A percentile compares a stretch with the other conserved stretches of the same genome.
phyloP scores from a whole-genome alignment of 768 basidiomycete species.

The Lentinula edodes region DNA sequence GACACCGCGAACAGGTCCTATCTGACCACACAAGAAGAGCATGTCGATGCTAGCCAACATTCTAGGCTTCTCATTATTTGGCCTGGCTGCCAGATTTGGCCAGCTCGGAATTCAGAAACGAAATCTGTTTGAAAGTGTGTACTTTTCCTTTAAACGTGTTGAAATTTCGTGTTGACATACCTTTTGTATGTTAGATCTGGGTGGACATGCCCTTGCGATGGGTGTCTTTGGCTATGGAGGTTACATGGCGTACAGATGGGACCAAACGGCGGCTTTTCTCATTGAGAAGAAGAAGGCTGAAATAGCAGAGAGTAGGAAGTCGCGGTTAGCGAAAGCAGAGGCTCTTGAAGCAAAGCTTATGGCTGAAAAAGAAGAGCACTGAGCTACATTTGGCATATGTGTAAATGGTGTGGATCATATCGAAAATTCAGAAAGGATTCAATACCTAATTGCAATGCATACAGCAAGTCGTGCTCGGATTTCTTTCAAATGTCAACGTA shows the following conservation, averaged over 20 bases:
- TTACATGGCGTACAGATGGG: slow-evolving; percentile 71
- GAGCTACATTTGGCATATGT: not conserved
- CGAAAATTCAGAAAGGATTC: too few species aligned
- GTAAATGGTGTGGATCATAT: not conserved
- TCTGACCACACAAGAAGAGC: not conserved
- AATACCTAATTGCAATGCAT: not conserved
- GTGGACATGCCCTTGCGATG: slow-evolving; percentile 66
- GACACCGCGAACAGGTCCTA: not conserved
- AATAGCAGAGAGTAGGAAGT: slow-evolving; percentile 46
- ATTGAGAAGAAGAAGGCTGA: slow-evolving; percentile 59
- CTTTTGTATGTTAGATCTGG: slow-evolving; percentile 46
- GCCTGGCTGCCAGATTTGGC: slow-evolving; percentile 77
- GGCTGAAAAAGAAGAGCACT: slow-evolving; percentile 1
- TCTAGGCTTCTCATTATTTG: slow-evolving; percentile 75
- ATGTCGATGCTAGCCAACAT: slow-evolving; percentile 69
- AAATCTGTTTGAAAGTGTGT: slow-evolving; percentile 76
- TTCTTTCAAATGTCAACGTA: not conserved
- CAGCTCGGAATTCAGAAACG: slow-evolving; percentile 84
- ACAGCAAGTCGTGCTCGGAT: not conserved
- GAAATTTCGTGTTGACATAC: not conserved
- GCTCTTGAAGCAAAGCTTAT: slow-evolving; percentile 12
- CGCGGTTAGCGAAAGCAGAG: slow-evolving; percentile 27
- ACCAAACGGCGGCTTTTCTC: slow-evolving; percentile 53
- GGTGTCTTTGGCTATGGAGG: slow-evolving; percentile 66
- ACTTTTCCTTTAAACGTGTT: not conserved